phyloP scores from a whole-genome alignment of 2,329 filamentous ascomycete species.

The Alternaria triticimaculans region DNA sequence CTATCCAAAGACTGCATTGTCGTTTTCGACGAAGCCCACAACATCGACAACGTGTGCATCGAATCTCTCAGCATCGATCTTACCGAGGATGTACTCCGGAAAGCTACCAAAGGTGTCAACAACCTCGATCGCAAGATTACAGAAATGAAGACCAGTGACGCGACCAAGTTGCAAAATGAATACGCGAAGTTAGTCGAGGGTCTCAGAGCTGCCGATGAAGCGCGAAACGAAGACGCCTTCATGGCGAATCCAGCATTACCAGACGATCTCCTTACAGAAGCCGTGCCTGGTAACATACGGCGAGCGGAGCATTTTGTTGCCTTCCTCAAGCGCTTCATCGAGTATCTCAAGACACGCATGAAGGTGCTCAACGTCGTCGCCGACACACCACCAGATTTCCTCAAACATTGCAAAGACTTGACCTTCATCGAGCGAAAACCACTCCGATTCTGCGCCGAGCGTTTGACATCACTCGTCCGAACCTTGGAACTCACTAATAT shows the following conservation, averaged over 20 bases:
- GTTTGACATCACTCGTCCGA: slow-evolving; percentile 89
- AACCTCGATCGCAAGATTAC: slow-evolving; percentile 90
- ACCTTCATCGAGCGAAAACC: slow-evolving; percentile 99
- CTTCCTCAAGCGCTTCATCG: slow-evolving; percentile 95
- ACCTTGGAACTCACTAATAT: slow-evolving; percentile 97
- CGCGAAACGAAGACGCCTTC: slow-evolving; percentile 90
- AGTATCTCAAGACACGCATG: slow-evolving; percentile 98
- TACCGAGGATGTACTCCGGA: slow-evolving; percentile 91
- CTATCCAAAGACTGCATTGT: slow-evolving; percentile 98
- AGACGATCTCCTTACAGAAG: slow-evolving; percentile 92
- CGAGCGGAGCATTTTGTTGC: slow-evolving; percentile 95
- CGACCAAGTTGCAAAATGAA: slow-evolving; percentile 91
- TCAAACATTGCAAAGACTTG: slow-evolving; percentile 89
- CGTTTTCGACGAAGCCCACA: slow-evolving; percentile 98
- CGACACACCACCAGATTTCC: slow-evolving; percentile 92
- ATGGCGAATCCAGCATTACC: slow-evolving; percentile 96
- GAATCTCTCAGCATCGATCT: slow-evolving; percentile 96
- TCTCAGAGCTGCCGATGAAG: slow-evolving; percentile 84
- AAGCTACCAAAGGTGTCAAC: slow-evolving; percentile 86
- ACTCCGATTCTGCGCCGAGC: slow-evolving; percentile 90
- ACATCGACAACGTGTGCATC: slow-evolving; percentile 99
- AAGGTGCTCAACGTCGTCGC: slow-evolving; percentile 97
- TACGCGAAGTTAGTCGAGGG: slow-evolving; percentile 96
- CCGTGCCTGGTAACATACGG: slow-evolving; percentile 94
- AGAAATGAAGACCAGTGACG: slow-evolving; percentile 95